These are phyloP conservation scores for Aspergillus glaucus DNA, from an alignment of 2,329 filamentous ascomycete species.

Conservation along the genomic window DNA sequence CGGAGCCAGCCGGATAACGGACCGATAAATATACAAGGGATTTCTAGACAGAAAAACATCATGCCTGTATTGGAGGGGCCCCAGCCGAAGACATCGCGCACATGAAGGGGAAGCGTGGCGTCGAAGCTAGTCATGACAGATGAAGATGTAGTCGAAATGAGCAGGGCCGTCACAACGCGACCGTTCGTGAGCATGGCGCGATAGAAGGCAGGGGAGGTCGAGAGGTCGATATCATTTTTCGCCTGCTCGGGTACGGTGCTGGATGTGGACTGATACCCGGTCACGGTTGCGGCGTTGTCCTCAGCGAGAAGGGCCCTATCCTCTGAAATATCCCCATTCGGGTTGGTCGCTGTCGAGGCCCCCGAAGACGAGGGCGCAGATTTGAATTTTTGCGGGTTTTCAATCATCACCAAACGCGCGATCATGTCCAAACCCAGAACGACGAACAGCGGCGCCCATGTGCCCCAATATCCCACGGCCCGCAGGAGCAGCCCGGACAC, in stretches of 20 bases:
- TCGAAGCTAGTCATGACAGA: constrained; percentile 50
- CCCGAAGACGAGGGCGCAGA: not conserved
- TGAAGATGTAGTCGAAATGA: constrained; percentile 41
- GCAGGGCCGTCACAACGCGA: constrained; percentile 37
- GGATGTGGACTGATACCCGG: not conserved
- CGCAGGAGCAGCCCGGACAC: constrained; percentile 22
- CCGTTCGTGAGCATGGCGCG: constrained; percentile 37
- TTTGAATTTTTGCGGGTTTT: constrained; percentile 6
- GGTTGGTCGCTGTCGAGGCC: not conserved
- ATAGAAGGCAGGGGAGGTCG: constrained; percentile 30
- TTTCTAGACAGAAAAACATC: constrained; percentile 51
- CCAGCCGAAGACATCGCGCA: constrained; percentile 50
- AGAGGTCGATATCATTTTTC: not conserved
- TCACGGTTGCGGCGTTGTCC: not conserved
- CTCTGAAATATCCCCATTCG: not conserved
- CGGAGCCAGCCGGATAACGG: constrained; percentile 51
- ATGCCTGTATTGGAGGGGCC: constrained; percentile 50
- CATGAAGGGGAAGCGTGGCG: constrained; percentile 50
- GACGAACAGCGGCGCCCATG: constrained; percentile 22
- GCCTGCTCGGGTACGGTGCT: not conserved
- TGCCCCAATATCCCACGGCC: constrained; percentile 24
- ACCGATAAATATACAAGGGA: constrained; percentile 52
- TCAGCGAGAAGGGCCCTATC: not conserved
- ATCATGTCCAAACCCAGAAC: constrained; percentile 24
- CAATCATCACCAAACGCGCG: constrained; percentile 24